phyloP scores from a whole-genome alignment of 306 rosid species.

The Rosa rugosa region DNA sequence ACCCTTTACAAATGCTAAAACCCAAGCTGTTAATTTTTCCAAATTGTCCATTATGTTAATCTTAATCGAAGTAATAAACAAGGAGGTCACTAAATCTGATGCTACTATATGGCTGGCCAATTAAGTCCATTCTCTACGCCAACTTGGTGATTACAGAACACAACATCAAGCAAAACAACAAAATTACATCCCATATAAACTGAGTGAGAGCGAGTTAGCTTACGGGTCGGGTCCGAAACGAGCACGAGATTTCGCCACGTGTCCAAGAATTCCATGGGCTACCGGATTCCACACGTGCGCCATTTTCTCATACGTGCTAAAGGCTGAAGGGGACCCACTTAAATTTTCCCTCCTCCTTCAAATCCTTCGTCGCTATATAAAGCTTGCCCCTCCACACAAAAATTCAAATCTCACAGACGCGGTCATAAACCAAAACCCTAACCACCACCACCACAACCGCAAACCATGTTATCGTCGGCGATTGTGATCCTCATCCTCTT shows the following conservation, averaged over 20 bases:
- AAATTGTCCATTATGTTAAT: background rate
- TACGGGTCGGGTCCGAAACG: constrained; percentile 47
- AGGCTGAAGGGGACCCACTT: background rate
- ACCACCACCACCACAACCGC: background rate
- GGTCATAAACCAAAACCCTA: background rate
- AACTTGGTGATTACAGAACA: no score
- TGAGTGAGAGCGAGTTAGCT: background rate
- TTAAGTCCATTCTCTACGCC: no score
- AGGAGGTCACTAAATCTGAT: background rate
- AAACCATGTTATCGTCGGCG: background rate
- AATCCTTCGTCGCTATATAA: background rate
- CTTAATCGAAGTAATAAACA: background rate
- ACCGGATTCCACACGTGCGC: no score
- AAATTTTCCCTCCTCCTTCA: background rate
- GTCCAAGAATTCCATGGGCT: background rate
- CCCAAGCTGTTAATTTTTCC: background rate
- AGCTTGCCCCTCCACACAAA: background rate
- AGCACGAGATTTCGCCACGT: constrained; percentile 71
- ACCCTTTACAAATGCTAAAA: constrained; percentile 28
- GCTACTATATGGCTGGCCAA: background rate
- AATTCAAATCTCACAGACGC: background rate
- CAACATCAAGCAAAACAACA: no score
- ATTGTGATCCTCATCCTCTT: background rate
- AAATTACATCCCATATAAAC: background rate
- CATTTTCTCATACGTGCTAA: background rate